phyloP scores from a whole-genome alignment of 2,329 filamentous ascomycete species.

The Calonectria pseudoreteaudii region DNA sequence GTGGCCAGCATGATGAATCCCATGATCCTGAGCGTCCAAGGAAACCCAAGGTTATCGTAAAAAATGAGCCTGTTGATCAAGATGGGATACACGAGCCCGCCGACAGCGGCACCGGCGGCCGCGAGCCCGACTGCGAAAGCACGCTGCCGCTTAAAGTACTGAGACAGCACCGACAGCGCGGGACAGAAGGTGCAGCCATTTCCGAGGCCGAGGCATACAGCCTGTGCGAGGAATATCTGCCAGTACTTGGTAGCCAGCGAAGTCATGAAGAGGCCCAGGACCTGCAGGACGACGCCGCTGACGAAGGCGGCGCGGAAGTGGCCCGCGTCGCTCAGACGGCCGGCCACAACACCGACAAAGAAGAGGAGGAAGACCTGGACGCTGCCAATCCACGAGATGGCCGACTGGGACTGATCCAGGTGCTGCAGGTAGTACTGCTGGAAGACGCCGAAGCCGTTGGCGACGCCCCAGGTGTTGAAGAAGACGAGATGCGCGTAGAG shows the following conservation, averaged over 20 bases:
- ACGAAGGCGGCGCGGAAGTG: slow-evolving; percentile 54
- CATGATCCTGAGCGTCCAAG: slow-evolving; percentile 64
- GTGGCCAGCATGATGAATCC: slow-evolving; percentile 59
- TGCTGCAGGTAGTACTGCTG: slow-evolving; percentile 57
- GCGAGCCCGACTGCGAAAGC: slow-evolving; percentile 70
- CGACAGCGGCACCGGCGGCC: slow-evolving; percentile 67
- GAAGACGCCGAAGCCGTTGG: slow-evolving; percentile 59
- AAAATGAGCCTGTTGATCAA: slow-evolving; percentile 58
- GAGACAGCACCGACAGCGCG: slow-evolving; percentile 68
- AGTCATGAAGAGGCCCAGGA: slow-evolving; percentile 59
- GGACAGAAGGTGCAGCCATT: slow-evolving; percentile 69
- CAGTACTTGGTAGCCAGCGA: slow-evolving; percentile 58
- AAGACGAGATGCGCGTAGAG: slow-evolving; percentile 52
- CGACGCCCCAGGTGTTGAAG: slow-evolving; percentile 60
- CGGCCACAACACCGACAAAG: slow-evolving; percentile 54
- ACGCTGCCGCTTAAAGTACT: slow-evolving; percentile 69
- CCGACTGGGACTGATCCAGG: slow-evolving; percentile 47
- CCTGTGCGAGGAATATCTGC: slow-evolving; percentile 63
- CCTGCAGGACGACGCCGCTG: slow-evolving; percentile 52
- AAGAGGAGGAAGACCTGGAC: slow-evolving; percentile 58
- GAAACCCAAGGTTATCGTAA: slow-evolving; percentile 61
- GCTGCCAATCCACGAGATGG: slow-evolving; percentile 59
- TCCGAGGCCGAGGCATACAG: slow-evolving; percentile 61
- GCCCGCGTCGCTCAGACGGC: slow-evolving; percentile 58
- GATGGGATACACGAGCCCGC: slow-evolving; percentile 65